Conservation (phyloP, 352 stramenopile genomes). For the Thraustochytrium striatum region DNA sequence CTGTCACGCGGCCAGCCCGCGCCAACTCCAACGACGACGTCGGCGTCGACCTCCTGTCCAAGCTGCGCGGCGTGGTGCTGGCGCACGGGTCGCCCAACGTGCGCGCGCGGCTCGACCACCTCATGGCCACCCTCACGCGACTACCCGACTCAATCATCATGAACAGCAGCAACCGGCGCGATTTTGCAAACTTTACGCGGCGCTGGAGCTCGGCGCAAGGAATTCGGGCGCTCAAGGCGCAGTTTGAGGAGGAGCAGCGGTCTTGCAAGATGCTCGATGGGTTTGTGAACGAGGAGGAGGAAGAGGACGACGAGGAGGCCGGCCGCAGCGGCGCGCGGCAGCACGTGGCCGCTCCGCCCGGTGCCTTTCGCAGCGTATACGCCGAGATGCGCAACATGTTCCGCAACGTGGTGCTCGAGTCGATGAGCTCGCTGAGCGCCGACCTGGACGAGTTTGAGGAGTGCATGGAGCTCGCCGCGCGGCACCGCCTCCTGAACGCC, state of each 20-base stretch:
- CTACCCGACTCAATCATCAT: constrained; percentile 1
- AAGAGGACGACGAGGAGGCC: neutral
- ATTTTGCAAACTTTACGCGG: constrained; percentile 1
- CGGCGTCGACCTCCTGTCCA: neutral
- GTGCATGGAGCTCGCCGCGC: constrained; percentile 11
- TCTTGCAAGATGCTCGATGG: neutral
- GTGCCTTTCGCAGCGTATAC: constrained; percentile 16
- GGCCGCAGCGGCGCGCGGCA: neutral
- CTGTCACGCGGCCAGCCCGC: neutral
- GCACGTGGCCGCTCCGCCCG: neutral
- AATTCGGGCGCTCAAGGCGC: neutral
- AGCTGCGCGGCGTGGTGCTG: neutral
- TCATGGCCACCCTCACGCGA: neutral
- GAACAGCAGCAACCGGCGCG: constrained; percentile 1
- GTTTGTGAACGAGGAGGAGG: constrained; percentile 16
- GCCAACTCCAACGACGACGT: neutral
- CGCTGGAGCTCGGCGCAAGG: constrained; percentile 4
- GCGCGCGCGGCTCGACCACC: neutral
- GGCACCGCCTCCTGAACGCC: constrained; percentile 14
- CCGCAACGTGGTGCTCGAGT: constrained; percentile 5
- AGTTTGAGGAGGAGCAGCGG: neutral
- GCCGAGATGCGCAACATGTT: constrained; percentile 33
- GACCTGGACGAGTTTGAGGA: constrained; percentile 32
- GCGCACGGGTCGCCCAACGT: neutral
- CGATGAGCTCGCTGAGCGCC: neutral